Conservation (phyloP, 345 rosid species). For the Stellera chamaejasme region DNA sequence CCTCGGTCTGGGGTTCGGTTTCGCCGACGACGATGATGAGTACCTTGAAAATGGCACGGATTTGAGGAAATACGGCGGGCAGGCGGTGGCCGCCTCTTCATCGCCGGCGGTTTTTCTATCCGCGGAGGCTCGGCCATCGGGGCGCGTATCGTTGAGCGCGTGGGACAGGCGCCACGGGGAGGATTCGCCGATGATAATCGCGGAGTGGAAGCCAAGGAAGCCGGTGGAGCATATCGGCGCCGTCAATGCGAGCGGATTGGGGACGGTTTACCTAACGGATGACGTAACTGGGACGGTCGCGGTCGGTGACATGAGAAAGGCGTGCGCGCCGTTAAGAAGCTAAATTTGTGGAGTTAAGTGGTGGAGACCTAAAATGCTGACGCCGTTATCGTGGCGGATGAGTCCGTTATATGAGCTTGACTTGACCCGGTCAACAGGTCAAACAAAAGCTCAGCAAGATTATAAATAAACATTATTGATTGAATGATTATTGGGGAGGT, state of each 20-base stretch:
- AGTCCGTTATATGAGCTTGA: background rate
- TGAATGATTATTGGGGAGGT: too few relatives aligned
- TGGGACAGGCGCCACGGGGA: slow-evolving; percentile 58
- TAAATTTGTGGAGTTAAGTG: slow-evolving; percentile 29
- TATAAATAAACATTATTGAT: too few relatives aligned
- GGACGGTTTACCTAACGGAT: slow-evolving; percentile 42
- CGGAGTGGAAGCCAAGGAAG: slow-evolving; percentile 50
- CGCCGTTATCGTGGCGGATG: slow-evolving; percentile 25
- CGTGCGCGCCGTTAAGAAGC: slow-evolving; percentile 30
- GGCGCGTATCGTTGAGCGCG: slow-evolving; percentile 25
- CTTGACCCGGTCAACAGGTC: too few relatives aligned
- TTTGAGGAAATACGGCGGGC: slow-evolving; percentile 3
- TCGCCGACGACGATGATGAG: slow-evolving; percentile 11
- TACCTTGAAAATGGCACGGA: slow-evolving; percentile 8
- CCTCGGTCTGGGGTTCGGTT: slow-evolving; percentile 29
- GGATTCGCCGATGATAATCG: slow-evolving; percentile 42
- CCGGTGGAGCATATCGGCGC: slow-evolving; percentile 22
- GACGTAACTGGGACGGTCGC: slow-evolving; percentile 27
- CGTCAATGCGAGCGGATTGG: slow-evolving; percentile 23
- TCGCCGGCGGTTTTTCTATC: slow-evolving; percentile 37
- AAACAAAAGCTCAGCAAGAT: too few relatives aligned
- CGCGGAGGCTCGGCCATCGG: slow-evolving; percentile 22
- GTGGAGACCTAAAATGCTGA: slow-evolving; percentile 50
- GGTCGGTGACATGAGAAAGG: slow-evolving; percentile 59
- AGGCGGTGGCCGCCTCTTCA: slow-evolving; percentile 18